phyloP scores from a whole-genome alignment of 192 early-diverging fungal species.

The Rhizophagus clarus region DNA sequence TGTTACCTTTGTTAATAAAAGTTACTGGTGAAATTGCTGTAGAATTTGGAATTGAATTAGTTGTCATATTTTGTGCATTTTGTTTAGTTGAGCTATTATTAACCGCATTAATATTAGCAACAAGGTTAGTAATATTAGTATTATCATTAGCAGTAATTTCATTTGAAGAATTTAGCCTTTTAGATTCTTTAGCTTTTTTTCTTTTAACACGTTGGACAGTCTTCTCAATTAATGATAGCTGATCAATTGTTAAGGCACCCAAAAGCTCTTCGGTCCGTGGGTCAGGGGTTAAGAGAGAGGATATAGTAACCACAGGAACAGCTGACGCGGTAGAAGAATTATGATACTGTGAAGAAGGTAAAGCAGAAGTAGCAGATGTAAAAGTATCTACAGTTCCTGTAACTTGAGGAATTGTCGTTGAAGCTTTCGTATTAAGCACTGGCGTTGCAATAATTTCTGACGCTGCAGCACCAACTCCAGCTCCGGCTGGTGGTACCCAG shows the following conservation, averaged over 20 bases:
- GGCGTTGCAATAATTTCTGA: slow-evolving; percentile 8
- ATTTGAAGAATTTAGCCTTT: slow-evolving; percentile 3
- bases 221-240: slow-evolving; percentile 21
- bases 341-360: not conserved
- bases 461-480: not conserved
- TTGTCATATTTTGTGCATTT: not conserved
- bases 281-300: slow-evolving; percentile 19
- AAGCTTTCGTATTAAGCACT: not conserved
- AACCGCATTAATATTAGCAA: not conserved
- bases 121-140: not conserved
- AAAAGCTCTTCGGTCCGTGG: slow-evolving; percentile 25
- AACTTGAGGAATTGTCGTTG: not conserved
- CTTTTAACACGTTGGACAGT: slow-evolving; percentile 27
- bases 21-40: not conserved
- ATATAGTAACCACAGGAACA: slow-evolving; percentile 12
- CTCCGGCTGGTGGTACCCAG: slow-evolving; percentile 12
- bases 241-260: slow-evolving; percentile 11
- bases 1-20: slow-evolving; percentile 6
- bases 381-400: not conserved
- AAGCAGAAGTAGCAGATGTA: not conserved
- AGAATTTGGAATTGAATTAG: not conserved
- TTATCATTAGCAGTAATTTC: not conserved
- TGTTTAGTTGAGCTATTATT: not conserved
- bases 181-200: slow-evolving; percentile 22
- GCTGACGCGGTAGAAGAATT: not conserved